Evolutionary conservation across 2,329 filamentous ascomycete genomes (phyloP).

Genomic region (Alternaria consortialis): DNA sequence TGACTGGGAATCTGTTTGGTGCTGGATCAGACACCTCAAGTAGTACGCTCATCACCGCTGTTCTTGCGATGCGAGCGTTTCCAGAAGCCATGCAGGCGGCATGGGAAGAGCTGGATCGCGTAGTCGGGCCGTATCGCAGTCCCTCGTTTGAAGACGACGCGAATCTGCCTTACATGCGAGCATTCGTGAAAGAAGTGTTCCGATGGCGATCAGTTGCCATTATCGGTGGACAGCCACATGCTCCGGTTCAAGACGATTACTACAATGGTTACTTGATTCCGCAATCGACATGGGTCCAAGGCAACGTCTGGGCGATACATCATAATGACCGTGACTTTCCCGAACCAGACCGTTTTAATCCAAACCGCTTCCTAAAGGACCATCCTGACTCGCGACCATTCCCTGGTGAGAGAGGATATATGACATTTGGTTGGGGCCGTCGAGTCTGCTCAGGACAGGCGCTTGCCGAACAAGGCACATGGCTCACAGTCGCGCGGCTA

Average conservation of each 20-base stretch:
- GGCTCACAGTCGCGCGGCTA: slow-evolving; percentile 65
- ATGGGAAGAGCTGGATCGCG: slow-evolving; percentile 46
- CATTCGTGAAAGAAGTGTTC: slow-evolving; percentile 49
- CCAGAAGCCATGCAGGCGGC: slow-evolving; percentile 41
- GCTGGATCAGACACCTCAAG: slow-evolving; percentile 48
- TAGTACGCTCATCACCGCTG: slow-evolving; percentile 46
- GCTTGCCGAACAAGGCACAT: slow-evolving; percentile 68
- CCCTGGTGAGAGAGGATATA: slow-evolving; percentile 60
- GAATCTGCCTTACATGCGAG: slow-evolving; percentile 51
- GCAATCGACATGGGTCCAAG: slow-evolving; percentile 50
- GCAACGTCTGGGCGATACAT: slow-evolving; percentile 56
- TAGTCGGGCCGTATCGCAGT: slow-evolving; percentile 45
- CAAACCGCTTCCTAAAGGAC: slow-evolving; percentile 40
- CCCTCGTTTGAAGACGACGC: slow-evolving; percentile 46
- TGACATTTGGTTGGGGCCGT: slow-evolving; percentile 65
- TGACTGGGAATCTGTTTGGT: slow-evolving; percentile 46
- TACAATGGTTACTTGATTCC: slow-evolving; percentile 53
- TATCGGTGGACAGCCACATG: slow-evolving; percentile 49
- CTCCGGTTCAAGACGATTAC: slow-evolving; percentile 46
- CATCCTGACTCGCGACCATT: slow-evolving; percentile 42
- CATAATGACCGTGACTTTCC: slow-evolving; percentile 51
- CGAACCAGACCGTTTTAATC: slow-evolving; percentile 51
- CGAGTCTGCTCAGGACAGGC: slow-evolving; percentile 68
- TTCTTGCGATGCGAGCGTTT: slow-evolving; percentile 48
- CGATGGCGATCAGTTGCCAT: slow-evolving; percentile 48